A percentile compares a stretch with the other conserved stretches of the same genome.
These are phyloP conservation scores for Stylosanthes scabra DNA, from an alignment of 331 rosid genomes.

Conservation along the genomic window DNA sequence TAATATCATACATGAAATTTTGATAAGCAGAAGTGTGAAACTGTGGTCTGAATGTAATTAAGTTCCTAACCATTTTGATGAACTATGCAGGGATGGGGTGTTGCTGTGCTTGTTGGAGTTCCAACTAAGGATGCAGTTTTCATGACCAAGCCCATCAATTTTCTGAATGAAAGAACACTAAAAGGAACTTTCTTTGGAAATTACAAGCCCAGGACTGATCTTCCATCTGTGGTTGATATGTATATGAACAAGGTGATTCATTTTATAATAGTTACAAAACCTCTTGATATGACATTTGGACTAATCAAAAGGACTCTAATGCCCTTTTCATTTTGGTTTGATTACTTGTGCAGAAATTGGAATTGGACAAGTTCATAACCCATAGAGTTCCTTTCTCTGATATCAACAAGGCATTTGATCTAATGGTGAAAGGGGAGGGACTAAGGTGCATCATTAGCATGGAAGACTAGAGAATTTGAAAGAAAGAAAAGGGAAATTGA, in stretches of 20 bases:
- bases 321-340: not conserved
- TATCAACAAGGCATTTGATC: constrained; percentile 47
- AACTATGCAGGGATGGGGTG: constrained; percentile 51
- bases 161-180: constrained; percentile 53
- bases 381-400: constrained; percentile 41
- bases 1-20: not conserved
- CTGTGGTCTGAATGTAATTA: not conserved
- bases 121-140: constrained; percentile 51
- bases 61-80: constrained; percentile 1
- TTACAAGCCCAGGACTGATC: constrained; percentile 55
- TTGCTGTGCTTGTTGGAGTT: constrained; percentile 58
- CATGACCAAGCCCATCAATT: constrained; percentile 53
- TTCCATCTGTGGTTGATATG: constrained; percentile 56
- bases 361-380: constrained; percentile 42
- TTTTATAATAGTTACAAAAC: not conserved
- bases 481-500: not conserved
- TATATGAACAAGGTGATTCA: constrained; percentile 51
- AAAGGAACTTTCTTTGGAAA: constrained; percentile 55
- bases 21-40: not conserved
- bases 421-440: constrained; percentile 39
- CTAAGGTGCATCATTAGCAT: constrained; percentile 41
- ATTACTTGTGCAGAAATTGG: constrained; percentile 34
- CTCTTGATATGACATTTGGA: not conserved
- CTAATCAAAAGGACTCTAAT: not conserved
- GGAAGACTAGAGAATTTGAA: constrained; percentile 24